These are phyloP conservation scores for Penicillium canariense DNA, from an alignment of 495 filamentous ascomycete species.

Conservation along the genomic window DNA sequence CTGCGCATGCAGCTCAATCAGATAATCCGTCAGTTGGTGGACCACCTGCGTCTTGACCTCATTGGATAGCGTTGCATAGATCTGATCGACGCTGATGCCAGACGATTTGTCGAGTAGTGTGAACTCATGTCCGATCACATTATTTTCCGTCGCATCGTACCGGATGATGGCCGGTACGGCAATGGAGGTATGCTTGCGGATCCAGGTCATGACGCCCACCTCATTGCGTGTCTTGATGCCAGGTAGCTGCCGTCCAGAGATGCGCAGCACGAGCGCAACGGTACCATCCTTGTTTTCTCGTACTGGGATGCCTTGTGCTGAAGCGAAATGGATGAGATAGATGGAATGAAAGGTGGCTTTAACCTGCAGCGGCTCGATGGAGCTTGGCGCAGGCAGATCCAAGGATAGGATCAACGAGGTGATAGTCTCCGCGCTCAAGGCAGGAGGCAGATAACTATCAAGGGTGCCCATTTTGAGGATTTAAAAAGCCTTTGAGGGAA, in stretches of 20 bases:
- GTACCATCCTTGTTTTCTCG: slow-evolving; percentile 10
- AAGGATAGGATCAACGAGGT: not conserved
- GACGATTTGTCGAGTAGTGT: slow-evolving; percentile 24
- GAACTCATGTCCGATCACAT: slow-evolving; percentile 32
- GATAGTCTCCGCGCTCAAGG: slow-evolving; percentile 2
- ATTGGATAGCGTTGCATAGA: slow-evolving; percentile 24
- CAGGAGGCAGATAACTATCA: slow-evolving; percentile 1
- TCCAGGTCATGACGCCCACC: slow-evolving; percentile 32
- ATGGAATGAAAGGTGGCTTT: slow-evolving; percentile 9
- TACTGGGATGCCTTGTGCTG: not conserved
- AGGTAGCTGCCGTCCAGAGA: slow-evolving; percentile 32
- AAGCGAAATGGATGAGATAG: slow-evolving; percentile 9
- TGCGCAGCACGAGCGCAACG: slow-evolving; percentile 29
- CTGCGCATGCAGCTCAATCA: slow-evolving; percentile 29
- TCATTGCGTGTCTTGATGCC: slow-evolving; percentile 38
- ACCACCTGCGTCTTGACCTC: slow-evolving; percentile 16
- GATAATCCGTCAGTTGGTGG: slow-evolving; percentile 27
- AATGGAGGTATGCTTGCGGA: slow-evolving; percentile 7
- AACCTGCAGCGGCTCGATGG: slow-evolving; percentile 10
- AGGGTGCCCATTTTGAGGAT: not conserved
- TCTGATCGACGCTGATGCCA: slow-evolving; percentile 24
- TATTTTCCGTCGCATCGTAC: slow-evolving; percentile 25
- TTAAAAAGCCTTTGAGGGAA: not conserved
- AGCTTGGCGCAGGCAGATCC: slow-evolving; percentile 1
- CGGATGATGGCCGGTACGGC: slow-evolving; percentile 13